Base-by-base conservation (phyloP, 495 filamentous ascomycete species). In the Aspergillus sclerotiicarbonarius region DNA sequence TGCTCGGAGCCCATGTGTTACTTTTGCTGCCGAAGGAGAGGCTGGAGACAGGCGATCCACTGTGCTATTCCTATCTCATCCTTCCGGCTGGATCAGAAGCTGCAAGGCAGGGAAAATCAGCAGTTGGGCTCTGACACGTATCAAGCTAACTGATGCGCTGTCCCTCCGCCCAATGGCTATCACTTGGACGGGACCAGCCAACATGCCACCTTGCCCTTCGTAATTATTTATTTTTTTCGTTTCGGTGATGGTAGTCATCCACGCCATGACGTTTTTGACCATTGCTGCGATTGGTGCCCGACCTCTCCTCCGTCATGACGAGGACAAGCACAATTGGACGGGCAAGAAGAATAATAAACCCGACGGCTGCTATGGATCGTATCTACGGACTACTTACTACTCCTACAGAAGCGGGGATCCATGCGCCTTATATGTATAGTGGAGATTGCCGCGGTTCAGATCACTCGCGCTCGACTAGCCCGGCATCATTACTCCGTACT, bases 71-170 rank as follows among this genome's bases (percentile, higher is more conserved):
- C 60, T 61, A 61, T 61, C 58, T 47, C 51, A 50, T 61, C 57
- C 25, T 18, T 48, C 58, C 47, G 60, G 32, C 59, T 66, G 60
- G 60, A 56, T 62, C 45, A 59, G 51, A 45, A 62, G 48, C 56
- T 67, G 64, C 61, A 67, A 62, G 64, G 59, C 53, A 61, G 57
- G 56, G 56, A 59, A 58, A 53, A 30, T 64, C 58, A 56, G 57
- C 63, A 62, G 56, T 62, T 53, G 56, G 59, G 57, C 59, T 53
- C 54, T 63, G 64, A 67, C 64, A 67, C 64, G 64, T 67, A 67
- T 67, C 58, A 39, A 54, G 35, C 58, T 63, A 62, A 54, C 46
- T 45, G 61, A 64, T 67, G 65, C 57, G 65, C 60, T 64, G 65
- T 62, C 65, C 60, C 54, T 51, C 46, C 55, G 56, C 52, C 56